These are phyloP conservation scores for Aspergillus spinulosporus DNA, from an alignment of 2,329 filamentous ascomycete genomes.

Conservation along the genomic window DNA sequence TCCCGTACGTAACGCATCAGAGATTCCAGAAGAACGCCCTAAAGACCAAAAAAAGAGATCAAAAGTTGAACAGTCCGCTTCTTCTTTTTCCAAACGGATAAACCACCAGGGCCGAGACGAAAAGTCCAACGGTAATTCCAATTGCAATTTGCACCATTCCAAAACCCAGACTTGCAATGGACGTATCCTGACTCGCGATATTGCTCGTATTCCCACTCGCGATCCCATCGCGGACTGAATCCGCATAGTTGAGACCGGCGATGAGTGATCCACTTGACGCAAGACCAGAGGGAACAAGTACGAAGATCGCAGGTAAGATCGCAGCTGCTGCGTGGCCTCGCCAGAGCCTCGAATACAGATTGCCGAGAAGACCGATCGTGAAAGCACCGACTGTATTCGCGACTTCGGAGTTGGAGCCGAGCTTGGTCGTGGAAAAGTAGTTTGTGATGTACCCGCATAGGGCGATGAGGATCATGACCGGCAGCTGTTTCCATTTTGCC, in stretches of 20 bases:
- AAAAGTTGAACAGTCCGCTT: constrained; percentile 52
- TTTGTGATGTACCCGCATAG: constrained; percentile 75
- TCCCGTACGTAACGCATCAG: not conserved
- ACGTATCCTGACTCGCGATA: constrained; percentile 20
- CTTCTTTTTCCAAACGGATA: constrained; percentile 53
- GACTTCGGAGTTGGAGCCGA: constrained; percentile 71
- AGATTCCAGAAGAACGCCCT: not conserved
- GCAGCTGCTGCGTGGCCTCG: constrained; percentile 83
- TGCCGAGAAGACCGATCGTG: constrained; percentile 78
- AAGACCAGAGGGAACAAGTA: constrained; percentile 63
- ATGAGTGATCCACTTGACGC: constrained; percentile 61
- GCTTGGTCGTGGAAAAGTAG: constrained; percentile 68
- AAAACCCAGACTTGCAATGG: constrained; percentile 43
- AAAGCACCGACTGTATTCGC: constrained; percentile 77
- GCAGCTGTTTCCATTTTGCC: constrained; percentile 76
- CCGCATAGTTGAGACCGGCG: constrained; percentile 58
- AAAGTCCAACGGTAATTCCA: constrained; percentile 51
- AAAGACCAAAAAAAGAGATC: constrained; percentile 1
- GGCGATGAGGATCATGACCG: constrained; percentile 74
- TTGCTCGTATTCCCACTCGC: constrained; percentile 12
- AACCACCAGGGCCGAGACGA: constrained; percentile 50
- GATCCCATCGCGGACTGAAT: constrained; percentile 45
- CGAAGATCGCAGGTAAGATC: constrained; percentile 85
- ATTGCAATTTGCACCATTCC: constrained; percentile 53
- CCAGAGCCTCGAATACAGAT: constrained; percentile 70